These are phyloP conservation scores for Herpetomonas samuelpessoai DNA, from an alignment of 208 protist genomes.

Conservation along the genomic window DNA sequence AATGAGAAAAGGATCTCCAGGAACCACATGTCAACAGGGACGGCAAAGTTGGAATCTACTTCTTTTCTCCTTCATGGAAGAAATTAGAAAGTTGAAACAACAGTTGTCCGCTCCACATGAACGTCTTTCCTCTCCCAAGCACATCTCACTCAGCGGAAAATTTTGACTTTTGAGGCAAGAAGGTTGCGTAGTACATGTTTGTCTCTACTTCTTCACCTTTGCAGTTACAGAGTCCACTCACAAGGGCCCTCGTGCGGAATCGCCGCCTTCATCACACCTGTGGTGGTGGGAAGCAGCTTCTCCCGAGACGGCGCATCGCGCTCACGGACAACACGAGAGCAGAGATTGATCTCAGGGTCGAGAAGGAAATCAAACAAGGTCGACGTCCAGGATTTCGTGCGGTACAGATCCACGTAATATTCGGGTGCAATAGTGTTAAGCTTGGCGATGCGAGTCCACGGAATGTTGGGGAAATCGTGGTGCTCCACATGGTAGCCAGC, in stretches of 20 bases:
- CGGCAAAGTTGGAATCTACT: too few relatives aligned
- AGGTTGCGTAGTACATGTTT: too few relatives aligned
- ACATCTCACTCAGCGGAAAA: too few relatives aligned
- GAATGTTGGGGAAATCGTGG: slow-evolving; percentile 96
- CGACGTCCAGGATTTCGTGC: slow-evolving; percentile 75
- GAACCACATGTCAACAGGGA: too few relatives aligned
- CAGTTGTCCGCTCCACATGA: too few relatives aligned
- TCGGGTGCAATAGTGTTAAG: slow-evolving; percentile 91
- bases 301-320: slow-evolving; percentile 35
- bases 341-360: slow-evolving; percentile 58
- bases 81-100: too few relatives aligned
- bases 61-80: too few relatives aligned
- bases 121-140: too few relatives aligned
- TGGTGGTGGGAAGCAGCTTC: slow-evolving; percentile 47
- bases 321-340: slow-evolving; percentile 77
- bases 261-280: slow-evolving; percentile 32
- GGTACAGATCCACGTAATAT: slow-evolving; percentile 88
- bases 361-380: slow-evolving; percentile 85
- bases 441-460: slow-evolving; percentile 82
- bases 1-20: too few relatives aligned
- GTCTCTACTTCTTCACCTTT: too few relatives aligned
- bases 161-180: too few relatives aligned
- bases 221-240: slow-evolving; percentile 32
- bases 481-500: slow-evolving; percentile 97
- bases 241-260: slow-evolving; percentile 42